Base-by-base conservation (phyloP, 164 flowering plant species). In the Magnolia changhungtana region DNA sequence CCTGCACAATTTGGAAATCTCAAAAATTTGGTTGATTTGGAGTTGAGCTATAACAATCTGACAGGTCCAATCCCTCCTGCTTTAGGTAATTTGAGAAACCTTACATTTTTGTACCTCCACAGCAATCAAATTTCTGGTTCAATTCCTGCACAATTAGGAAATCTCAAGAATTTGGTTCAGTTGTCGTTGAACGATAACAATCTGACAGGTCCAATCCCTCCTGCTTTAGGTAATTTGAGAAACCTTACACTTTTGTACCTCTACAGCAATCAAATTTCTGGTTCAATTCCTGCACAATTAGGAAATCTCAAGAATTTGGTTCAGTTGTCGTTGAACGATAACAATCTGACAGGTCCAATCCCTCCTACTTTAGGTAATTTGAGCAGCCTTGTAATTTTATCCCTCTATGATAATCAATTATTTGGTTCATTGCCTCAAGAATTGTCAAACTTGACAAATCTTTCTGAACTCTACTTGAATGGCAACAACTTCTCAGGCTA, bases 81-180 rank as follows among this genome's bases (percentile, higher is more conserved):
- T 65, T 1, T 65, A 10, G 68, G 68, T 23, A 65, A 65, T 23
- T 31, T 65, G 50, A 69, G 16, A 83, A 83, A n/a, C n/a, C n/a
- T n/a, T n/a, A n/a, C n/a, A n/a, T n/a, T n/a, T n/a, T n/a, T n/a
- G n/a, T n/a, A n/a, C n/a, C n/a, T n/a, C n/a, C n/a, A n/a, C n/a
- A n/a, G n/a, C n/a, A 65, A 65, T 65, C 27, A 69, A 4, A 64
- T 86, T 13, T 65, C 75, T 1, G 89, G 87, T 19, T 29, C 64
- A 19, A 50, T 86, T 37, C 89, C 86, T 0, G 24, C 0, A 37
- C 50, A 80, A n/a, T 16, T 86, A 14, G 84, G 84, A 21, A 81
- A 67, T 0, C 49, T 78, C n/a, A 19, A 37, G 7, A 10, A 72
- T 58, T 78, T 80, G 67, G 27, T 19, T 67, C 63, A 70, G n/a